Conservation (phyloP, 805 yeast species). For the Teunomyces atbi region DNA sequence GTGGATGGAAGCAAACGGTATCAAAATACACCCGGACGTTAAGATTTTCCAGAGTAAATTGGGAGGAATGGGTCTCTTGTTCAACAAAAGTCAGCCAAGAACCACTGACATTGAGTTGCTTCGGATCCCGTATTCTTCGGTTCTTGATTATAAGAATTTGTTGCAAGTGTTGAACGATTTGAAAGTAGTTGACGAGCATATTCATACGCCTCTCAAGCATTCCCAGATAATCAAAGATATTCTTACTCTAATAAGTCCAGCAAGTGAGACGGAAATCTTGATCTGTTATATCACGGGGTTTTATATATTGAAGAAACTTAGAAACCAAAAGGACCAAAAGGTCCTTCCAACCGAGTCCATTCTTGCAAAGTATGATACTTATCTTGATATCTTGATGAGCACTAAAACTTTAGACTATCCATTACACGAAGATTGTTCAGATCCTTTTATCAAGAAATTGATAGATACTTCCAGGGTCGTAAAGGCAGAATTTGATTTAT, state of each 20-base stretch:
- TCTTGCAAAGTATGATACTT: conserved; percentile 21
- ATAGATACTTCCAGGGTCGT: background rate
- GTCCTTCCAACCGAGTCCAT: conserved; percentile 14
- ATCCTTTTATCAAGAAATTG: conserved; percentile 9
- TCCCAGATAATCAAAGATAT: conserved; percentile 20
- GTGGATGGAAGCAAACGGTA: conserved; percentile 6
- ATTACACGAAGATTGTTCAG: conserved; percentile 7
- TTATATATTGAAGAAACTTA: conserved; percentile 5
- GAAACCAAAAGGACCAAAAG: background rate
- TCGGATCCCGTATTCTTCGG: conserved; percentile 8
- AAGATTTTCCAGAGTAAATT: conserved; percentile 18
- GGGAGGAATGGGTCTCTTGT: conserved; percentile 35
- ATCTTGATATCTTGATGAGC: conserved; percentile 29
- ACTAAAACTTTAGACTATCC: conserved; percentile 24
- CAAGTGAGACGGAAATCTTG: conserved; percentile 28
- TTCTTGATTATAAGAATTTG: conserved; percentile 20
- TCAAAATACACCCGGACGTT: conserved; percentile 15
- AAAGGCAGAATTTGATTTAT: background rate
- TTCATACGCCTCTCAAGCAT: conserved; percentile 7
- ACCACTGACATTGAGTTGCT: conserved; percentile 9
- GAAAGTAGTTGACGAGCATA: conserved; percentile 13
- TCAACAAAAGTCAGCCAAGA: conserved; percentile 9
- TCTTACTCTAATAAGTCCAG: conserved; percentile 21
- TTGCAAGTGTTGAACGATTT: conserved; percentile 17
- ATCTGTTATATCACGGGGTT: conserved; percentile 25